phyloP scores from a whole-genome alignment of 1,139 yeast genomes.

The Fermentozyma sake region DNA sequence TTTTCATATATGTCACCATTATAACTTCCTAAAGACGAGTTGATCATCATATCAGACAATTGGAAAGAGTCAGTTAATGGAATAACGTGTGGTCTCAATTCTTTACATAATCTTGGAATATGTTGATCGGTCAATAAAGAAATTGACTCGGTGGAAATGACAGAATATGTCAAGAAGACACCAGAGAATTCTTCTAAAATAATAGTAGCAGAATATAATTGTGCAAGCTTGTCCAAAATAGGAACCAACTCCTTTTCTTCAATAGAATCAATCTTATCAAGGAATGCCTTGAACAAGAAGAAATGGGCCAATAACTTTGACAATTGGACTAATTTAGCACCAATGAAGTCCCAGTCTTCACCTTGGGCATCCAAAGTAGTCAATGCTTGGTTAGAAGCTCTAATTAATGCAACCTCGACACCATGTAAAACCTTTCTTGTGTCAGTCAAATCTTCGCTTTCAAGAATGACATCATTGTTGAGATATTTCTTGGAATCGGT shows the following conservation, averaged over 20 bases:
- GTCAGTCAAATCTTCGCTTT: constrained; percentile 10
- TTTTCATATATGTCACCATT: constrained; percentile 47
- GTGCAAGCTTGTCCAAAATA: constrained; percentile 18
- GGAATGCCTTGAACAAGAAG: constrained; percentile 21
- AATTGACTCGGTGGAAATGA: constrained; percentile 31
- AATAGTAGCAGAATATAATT: constrained; percentile 20
- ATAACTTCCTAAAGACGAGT: constrained; percentile 40
- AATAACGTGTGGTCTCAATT: constrained; percentile 42
- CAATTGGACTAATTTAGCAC: constrained; percentile 21
- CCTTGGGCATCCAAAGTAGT: constrained; percentile 24
- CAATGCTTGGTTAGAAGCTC: constrained; percentile 12
- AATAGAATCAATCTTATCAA: constrained; percentile 12
- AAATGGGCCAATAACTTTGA: constrained; percentile 23
- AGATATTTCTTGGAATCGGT: constrained; percentile 22
- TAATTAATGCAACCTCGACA: no score
- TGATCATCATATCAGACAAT: constrained; percentile 39
- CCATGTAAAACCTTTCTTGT: constrained; percentile 13
- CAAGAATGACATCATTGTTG: constrained; percentile 5
- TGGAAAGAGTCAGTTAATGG: constrained; percentile 49
- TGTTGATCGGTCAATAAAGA: constrained; percentile 26
- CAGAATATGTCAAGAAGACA: constrained; percentile 35
- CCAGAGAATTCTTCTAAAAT: constrained; percentile 37
- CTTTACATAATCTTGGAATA: constrained; percentile 32
- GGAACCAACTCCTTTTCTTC: constrained; percentile 15
- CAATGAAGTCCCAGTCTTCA: constrained; percentile 32